Base-by-base conservation (phyloP, 768 basidiomycete genomes). In the Austroboletus festivus region DNA sequence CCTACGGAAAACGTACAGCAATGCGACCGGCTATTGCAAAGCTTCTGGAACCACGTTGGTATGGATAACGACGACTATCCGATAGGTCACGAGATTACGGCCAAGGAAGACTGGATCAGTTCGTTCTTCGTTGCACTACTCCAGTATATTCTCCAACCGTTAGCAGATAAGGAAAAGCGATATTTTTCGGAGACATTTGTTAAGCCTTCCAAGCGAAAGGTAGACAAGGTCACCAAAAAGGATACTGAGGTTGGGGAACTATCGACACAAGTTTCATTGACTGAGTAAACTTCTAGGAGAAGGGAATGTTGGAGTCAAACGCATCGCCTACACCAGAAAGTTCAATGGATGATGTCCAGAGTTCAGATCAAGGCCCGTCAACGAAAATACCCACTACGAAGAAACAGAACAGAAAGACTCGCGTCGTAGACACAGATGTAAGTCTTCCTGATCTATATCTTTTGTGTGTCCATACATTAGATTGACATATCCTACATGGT, bases 31-130 rank as follows among this genome's bases (percentile, higher is more conserved):
- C 70, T 89, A 15, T 65, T 86, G 21, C 51, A 62, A n/a, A 81
- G 80, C 52, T 89, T 89, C 60, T 85, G 82, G 82, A 59, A 64
- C 5, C 73, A 83, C 44, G 55, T 87, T 18, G 85, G 85, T 1
- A 61, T 62, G 16, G 82, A 86, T 49, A 60, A 85, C 44, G 42
- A 72, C 0, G 81, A 85, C 56, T 84, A 84, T 63, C 38, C 53
- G 10, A 48, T 73, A 26, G 83, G 81, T 8, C 67, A 77, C 38
- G 65, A 64, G 13, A 61, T 75, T 12, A 34, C 58, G n/a, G 77
- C 85, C 15, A 57, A 60, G 0, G 54, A 69, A 11, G 62, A 65
- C 13, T 88, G 85, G 85, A 87, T 87, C 19, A 63, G 86, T 86
- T 42, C 51, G 59, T 58, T 9, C 40, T 45, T 21, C 34, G 11